Conservation (phyloP, 169 alveolate genomes). For the Plasmodium sp. region DNA sequence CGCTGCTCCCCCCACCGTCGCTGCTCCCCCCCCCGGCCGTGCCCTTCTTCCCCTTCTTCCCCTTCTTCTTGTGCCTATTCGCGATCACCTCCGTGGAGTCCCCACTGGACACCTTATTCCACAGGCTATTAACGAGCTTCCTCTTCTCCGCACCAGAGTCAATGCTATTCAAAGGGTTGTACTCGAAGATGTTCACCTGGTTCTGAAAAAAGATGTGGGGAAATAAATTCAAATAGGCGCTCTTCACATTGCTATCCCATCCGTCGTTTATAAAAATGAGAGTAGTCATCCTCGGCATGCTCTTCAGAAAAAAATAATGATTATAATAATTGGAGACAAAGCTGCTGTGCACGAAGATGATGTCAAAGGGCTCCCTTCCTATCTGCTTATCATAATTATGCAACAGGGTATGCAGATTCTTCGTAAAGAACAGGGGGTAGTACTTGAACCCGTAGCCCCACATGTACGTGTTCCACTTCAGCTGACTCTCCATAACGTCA, state of each 20-base stretch:
- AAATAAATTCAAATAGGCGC: slow-evolving; percentile 41
- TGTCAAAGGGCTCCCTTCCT: slow-evolving; percentile 62
- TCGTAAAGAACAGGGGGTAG: slow-evolving; percentile 53
- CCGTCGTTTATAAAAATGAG: slow-evolving; percentile 56
- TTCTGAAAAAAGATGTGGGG: slow-evolving; percentile 72
- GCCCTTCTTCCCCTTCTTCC: background rate
- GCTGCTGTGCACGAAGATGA: slow-evolving; percentile 61
- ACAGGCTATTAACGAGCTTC: slow-evolving; percentile 20
- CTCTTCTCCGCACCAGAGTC: slow-evolving; percentile 26
- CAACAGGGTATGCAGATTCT: slow-evolving; percentile 51
- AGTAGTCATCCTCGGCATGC: slow-evolving; percentile 60
- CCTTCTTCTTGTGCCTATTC: slow-evolving; percentile 61
- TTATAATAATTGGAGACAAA: slow-evolving; percentile 63
- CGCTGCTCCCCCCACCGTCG: background rate
- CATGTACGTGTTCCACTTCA: slow-evolving; percentile 59
- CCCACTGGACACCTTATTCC: slow-evolving; percentile 61
- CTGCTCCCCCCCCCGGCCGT: background rate
- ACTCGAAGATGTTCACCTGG: slow-evolving; percentile 68
- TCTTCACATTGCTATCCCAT: slow-evolving; percentile 70
- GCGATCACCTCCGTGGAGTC: slow-evolving; percentile 12
- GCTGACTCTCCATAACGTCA: slow-evolving; percentile 55
- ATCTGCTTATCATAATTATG: slow-evolving; percentile 46
- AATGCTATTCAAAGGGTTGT: slow-evolving; percentile 32
- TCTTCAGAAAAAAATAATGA: slow-evolving; percentile 58
- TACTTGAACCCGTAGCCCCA: slow-evolving; percentile 74